phyloP scores from a whole-genome alignment of 805 yeast genomes.

The Kluyveromyces wickerhamii region DNA sequence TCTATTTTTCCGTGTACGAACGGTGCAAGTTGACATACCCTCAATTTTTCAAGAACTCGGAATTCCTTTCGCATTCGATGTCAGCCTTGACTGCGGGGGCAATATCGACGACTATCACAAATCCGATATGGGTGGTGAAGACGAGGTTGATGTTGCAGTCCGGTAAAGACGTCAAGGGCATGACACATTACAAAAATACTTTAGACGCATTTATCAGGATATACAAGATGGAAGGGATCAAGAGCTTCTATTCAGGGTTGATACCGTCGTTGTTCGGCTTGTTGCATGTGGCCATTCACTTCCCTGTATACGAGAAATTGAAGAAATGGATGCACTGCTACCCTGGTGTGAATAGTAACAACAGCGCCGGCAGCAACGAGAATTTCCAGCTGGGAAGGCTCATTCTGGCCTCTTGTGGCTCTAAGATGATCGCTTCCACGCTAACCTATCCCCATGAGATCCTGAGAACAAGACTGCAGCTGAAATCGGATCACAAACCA shows the following conservation, averaged over 20 bases:
- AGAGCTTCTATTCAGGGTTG: constrained; percentile 81
- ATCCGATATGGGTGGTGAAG: constrained; percentile 97
- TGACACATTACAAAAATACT: constrained; percentile 53
- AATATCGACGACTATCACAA: constrained; percentile 73
- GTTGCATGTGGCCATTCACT: constrained; percentile 90
- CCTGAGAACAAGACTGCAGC: constrained; percentile 81
- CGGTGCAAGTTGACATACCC: constrained; percentile 55
- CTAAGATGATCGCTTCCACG: constrained; percentile 83
- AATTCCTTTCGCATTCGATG: constrained; percentile 34
- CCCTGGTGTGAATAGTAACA: constrained; percentile 10
- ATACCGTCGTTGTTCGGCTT: constrained; percentile 87
- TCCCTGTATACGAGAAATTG: constrained; percentile 83
- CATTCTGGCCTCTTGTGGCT: constrained; percentile 61
- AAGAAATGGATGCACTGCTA: constrained; percentile 43
- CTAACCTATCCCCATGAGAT: constrained; percentile 95
- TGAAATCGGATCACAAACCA: constrained; percentile 30
- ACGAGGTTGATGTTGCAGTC: constrained; percentile 89
- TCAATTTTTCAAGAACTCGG: constrained; percentile 28
- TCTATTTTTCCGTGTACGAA: constrained; percentile 88
- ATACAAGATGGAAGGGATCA: constrained; percentile 69
- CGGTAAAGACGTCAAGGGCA: constrained; percentile 16
- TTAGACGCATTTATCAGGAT: constrained; percentile 76
- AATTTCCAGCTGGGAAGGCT: constrained; percentile 34
- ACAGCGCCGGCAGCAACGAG: constrained; percentile 9
- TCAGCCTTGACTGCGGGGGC: constrained; percentile 86